Conservation (phyloP, 202 grass and related monocot species). For the Carex sylvatica region DNA sequence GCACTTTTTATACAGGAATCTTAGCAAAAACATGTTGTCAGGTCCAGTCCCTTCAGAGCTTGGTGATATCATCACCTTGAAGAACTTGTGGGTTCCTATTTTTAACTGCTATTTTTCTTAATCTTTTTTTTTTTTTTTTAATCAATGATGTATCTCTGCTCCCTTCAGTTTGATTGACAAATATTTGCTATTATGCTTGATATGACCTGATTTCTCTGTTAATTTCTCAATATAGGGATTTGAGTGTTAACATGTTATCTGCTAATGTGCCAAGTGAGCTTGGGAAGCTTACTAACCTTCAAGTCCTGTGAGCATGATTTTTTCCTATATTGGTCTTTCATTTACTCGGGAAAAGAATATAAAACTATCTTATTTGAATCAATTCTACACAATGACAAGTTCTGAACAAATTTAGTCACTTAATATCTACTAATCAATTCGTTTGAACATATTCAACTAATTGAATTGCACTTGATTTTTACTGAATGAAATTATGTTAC, state of each 20-base stretch:
- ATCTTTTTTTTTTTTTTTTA: not conserved
- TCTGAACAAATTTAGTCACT: not conserved
- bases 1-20: not conserved
- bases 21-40: constrained; percentile 31
- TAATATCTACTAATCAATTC: not conserved
- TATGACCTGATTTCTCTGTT: not conserved
- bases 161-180: not conserved
- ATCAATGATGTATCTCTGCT: not conserved
- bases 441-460: not conserved
- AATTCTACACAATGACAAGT: not conserved
- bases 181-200: not conserved
- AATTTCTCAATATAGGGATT: constrained; percentile 28
- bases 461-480: not conserved
- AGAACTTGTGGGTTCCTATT: constrained; percentile 5
- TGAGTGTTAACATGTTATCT: constrained; percentile 28
- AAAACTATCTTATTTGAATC: not conserved
- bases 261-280: constrained; percentile 11
- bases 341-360: not conserved
- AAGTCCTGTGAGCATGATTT: not conserved
- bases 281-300: constrained; percentile 12
- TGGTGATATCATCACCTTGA: not conserved
- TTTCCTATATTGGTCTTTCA: constrained; percentile 5
- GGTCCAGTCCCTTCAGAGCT: constrained; percentile 7
- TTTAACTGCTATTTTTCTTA: not conserved
- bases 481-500: not conserved